Base-by-base conservation (phyloP, 306 rosid genomes). In the Castanea sativa region DNA sequence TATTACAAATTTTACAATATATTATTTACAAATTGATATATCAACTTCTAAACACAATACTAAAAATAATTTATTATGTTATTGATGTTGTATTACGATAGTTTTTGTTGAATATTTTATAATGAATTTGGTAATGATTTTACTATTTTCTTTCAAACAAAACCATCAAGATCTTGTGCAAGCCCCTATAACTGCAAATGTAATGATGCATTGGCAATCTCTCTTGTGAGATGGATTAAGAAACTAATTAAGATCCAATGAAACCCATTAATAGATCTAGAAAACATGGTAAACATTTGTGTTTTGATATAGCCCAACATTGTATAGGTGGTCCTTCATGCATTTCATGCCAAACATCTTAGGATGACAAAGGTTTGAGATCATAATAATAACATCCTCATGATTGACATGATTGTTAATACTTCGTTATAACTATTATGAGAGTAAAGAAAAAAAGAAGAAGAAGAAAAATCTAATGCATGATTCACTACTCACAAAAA, bases 331-430 rank as follows among this genome's bases (percentile, higher is more conserved):
- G 53, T 49, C 53, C 53, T 49, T 49, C 53, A 49, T 49, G 53
- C 16, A 49, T 11, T 41, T 41, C 45, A 8, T 13, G 16, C 16
- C 53, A 49, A 21, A 3, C 14, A 58, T 25, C 64, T 58, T 56
- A 41, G 76, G 41, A 71, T 56, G 73, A 76, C 38, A 57, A 14
- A 4, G 58, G 70, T 56, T 16, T 68, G 56, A 38, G 65, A 73
- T 41, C 45, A 41, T 41, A 41, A 41, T 41, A 43, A 78, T 64
- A 75, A 57, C 74, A 78, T 38, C 14, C 73, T 74, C 23, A 75
- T 71, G 86, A 79, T 79, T 75, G 83, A 79, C 67, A 79, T 30
- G 67, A 69, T 74, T 68, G 76, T 78, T 30, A 45, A 69, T 69
- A 18, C 23, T 52, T 68, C 8, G 45, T 2, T 2, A 41, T 41